These are phyloP conservation scores for Mycogone perniciosa DNA, from an alignment of 2,329 filamentous ascomycete genomes.

Conservation along the genomic window DNA sequence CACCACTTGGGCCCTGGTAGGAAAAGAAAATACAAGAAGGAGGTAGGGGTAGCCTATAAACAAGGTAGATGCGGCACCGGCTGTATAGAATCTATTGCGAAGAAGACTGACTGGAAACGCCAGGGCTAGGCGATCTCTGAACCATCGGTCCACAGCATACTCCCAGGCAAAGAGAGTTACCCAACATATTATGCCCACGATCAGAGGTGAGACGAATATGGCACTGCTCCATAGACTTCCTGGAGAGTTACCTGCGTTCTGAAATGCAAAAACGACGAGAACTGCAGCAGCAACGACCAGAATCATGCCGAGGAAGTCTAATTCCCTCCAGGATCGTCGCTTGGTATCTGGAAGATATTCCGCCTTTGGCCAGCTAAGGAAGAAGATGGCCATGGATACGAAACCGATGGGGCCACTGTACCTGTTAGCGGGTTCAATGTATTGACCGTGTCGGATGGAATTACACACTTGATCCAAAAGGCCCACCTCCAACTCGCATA, in stretches of 20 bases:
- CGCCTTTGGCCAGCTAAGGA: conserved; percentile 43
- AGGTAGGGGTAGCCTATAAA: conserved; percentile 46
- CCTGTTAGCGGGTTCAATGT: conserved; percentile 6
- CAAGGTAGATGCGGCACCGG: conserved; percentile 38
- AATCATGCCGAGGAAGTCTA: conserved; percentile 49
- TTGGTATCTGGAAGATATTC: conserved; percentile 33
- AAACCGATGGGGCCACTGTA: conserved; percentile 44
- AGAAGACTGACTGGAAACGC: conserved; percentile 45
- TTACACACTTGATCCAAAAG: conserved; percentile 53
- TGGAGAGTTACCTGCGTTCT: conserved; percentile 37
- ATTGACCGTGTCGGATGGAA: neutral
- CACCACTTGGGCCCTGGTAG: conserved; percentile 44
- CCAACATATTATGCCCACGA: conserved; percentile 24
- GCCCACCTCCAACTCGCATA: conserved; percentile 48
- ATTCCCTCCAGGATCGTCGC: conserved; percentile 39
- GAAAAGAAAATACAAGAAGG: conserved; percentile 43
- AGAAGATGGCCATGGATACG: conserved; percentile 41
- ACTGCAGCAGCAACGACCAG: conserved; percentile 48
- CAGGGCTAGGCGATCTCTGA: conserved; percentile 25
- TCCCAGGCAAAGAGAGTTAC: conserved; percentile 25
- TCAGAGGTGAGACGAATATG: conserved; percentile 27
- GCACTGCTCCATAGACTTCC: conserved; percentile 37
- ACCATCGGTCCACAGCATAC: conserved; percentile 18
- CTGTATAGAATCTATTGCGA: conserved; percentile 39
- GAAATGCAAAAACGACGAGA: conserved; percentile 52